phyloP scores from a whole-genome alignment of 148 eudicot genomes.

The Vaccinium corymbosum region DNA sequence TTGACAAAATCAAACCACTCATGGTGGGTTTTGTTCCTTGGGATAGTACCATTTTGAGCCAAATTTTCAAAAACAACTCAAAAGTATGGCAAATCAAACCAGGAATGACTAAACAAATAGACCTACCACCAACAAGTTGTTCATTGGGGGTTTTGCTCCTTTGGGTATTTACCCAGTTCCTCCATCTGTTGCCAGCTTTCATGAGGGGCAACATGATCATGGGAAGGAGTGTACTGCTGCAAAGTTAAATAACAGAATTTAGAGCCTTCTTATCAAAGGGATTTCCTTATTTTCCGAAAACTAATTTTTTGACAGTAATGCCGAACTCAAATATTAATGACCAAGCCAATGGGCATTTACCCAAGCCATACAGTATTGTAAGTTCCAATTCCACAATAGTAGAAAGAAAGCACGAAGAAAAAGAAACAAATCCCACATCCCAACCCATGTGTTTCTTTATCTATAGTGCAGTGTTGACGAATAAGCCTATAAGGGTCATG shows the following conservation, averaged over 20 bases:
- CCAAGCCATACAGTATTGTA: not conserved
- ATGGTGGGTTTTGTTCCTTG: too few relatives aligned
- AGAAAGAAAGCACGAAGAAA: not conserved
- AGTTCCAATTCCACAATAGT: not conserved
- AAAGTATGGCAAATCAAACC: constrained; percentile 30
- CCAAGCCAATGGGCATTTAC: not conserved
- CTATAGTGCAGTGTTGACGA: not conserved
- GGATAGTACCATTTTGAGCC: constrained; percentile 15
- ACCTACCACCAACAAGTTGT: constrained; percentile 31
- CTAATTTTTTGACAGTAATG: not conserved
- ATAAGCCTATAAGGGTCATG: not conserved
- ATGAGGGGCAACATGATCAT: constrained; percentile 72
- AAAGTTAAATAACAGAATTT: constrained; percentile 21
- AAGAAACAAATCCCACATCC: not conserved
- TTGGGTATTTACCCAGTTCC: constrained; percentile 67
- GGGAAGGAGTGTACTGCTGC: constrained; percentile 63
- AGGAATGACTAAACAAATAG: constrained; percentile 21
- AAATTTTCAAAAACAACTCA: constrained; percentile 23
- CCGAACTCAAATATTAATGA: not conserved
- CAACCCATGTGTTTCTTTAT: not conserved
- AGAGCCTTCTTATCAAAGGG: not conserved
- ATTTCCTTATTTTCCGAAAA: not conserved
- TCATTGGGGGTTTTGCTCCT: constrained; percentile 36
- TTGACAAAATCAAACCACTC: constrained; percentile 25
- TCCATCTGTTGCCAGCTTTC: constrained; percentile 91